Evolutionary conservation across 345 rosid genomes (phyloP).

Genomic region (Hibiscus trionum): DNA sequence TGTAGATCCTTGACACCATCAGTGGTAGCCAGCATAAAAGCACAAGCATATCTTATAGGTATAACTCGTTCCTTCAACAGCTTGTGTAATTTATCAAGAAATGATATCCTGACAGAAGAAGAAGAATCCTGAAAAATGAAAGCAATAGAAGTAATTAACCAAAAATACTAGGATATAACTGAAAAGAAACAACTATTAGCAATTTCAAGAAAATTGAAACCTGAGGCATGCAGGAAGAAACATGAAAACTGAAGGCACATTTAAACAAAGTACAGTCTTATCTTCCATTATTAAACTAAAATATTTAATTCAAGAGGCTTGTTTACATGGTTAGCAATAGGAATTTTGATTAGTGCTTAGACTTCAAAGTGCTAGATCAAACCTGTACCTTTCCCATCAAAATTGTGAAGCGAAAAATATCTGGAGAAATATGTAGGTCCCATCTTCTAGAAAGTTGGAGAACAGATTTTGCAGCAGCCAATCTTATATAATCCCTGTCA

Average conservation of each 20-base stretch:
- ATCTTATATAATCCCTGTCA: conserved; percentile 41
- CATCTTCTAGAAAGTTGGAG: conserved; percentile 80
- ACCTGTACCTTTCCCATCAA: conserved; percentile 55
- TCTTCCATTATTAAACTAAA: not conserved
- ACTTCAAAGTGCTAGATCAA: conserved; percentile 2
- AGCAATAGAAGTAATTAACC: not conserved
- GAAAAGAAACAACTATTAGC: not conserved
- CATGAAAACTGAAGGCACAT: not conserved
- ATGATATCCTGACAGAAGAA: conserved; percentile 40
- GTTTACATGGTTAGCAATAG: not conserved
- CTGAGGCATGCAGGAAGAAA: conserved; percentile 9
- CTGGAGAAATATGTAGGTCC: conserved; percentile 81
- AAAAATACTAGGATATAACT: not conserved
- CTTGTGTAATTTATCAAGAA: conserved; percentile 58
- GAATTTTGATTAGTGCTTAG: not conserved
- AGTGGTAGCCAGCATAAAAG: conserved; percentile 52
- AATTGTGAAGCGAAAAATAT: conserved; percentile 50
- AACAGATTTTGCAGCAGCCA: conserved; percentile 86
- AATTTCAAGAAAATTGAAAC: not conserved
- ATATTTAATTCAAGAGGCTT: not conserved
- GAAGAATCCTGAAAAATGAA: conserved; percentile 54
- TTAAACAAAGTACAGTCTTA: not conserved
- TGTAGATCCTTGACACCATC: conserved; percentile 51
- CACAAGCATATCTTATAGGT: conserved; percentile 83
- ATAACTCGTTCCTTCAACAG: conserved; percentile 49